These are phyloP conservation scores for Lactifluus hygrophoroides DNA, from an alignment of 768 basidiomycete genomes.

Conservation along the genomic window DNA sequence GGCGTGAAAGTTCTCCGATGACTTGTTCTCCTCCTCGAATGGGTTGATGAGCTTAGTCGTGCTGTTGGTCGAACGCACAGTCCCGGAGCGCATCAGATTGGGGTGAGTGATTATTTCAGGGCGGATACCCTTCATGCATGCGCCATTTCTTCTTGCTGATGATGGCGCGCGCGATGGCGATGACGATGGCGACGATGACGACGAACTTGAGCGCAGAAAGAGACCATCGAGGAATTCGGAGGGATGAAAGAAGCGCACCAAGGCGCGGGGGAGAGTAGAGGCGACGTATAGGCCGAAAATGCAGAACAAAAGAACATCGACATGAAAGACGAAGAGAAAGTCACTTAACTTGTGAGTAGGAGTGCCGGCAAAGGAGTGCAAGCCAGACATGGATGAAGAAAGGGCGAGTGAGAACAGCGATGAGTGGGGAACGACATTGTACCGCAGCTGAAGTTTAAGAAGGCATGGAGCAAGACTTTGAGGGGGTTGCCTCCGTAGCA, in stretches of 20 bases:
- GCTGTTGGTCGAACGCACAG: not conserved
- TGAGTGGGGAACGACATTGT: not conserved
- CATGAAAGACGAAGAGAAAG: constrained; percentile 10
- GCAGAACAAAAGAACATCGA: constrained; percentile 10
- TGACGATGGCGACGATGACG: no score
- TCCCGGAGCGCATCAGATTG: not conserved
- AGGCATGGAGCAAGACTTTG: not conserved
- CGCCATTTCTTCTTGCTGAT: constrained; percentile 8
- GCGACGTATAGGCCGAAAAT: constrained; percentile 14
- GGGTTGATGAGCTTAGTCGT: not conserved
- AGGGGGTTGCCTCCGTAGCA: constrained; percentile 1
- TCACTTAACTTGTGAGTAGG: not conserved
- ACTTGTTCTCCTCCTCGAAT: constrained; percentile 1
- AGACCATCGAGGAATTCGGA: constrained; percentile 13
- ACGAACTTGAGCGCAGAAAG: constrained; percentile 11
- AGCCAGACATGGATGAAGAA: not conserved
- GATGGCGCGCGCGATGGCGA: no score
- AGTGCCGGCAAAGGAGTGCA: not conserved
- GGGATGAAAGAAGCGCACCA: constrained; percentile 14
- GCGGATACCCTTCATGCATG: no score
- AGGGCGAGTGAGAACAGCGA: not conserved
- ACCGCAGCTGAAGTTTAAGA: not conserved
- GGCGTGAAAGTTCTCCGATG: not conserved
- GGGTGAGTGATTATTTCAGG: no score
- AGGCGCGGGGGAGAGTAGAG: constrained; percentile 18